phyloP scores from a whole-genome alignment of 2,329 filamentous ascomycete genomes.

The Diaporthe amygdali region DNA sequence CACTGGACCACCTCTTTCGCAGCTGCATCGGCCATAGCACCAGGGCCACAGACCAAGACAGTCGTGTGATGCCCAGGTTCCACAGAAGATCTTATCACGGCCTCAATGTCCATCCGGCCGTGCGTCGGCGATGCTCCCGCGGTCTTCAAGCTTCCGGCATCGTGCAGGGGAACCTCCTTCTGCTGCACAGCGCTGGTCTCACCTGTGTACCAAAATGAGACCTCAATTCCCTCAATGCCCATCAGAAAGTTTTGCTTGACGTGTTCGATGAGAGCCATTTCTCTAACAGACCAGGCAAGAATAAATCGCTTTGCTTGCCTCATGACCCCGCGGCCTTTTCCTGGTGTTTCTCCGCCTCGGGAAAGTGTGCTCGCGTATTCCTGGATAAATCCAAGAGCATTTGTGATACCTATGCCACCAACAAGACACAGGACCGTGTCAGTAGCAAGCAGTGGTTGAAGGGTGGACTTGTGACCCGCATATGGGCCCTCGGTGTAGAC shows the following conservation, averaged over 20 bases:
- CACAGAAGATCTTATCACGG: background rate
- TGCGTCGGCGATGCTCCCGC: background rate
- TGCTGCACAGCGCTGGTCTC: background rate
- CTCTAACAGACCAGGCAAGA: background rate
- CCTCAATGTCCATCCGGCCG: background rate
- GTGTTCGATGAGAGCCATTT: background rate
- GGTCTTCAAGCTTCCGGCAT: background rate
- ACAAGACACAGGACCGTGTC: background rate
- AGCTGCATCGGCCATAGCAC: conserved; percentile 34
- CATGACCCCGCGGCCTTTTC: background rate
- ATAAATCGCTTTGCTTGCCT: background rate
- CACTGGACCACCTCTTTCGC: conserved; percentile 28
- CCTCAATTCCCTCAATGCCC: background rate
- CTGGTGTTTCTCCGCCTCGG: background rate
- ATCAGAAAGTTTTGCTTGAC: background rate
- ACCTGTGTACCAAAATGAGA: background rate
- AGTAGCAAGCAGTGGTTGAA: background rate
- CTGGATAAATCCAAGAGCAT: background rate
- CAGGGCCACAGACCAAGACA: conserved; percentile 33
- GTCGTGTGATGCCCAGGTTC: conserved; percentile 27
- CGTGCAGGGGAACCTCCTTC: background rate
- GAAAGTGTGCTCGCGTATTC: background rate
- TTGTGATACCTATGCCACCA: background rate
- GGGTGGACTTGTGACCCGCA: background rate
- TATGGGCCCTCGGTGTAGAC: background rate